Base-by-base conservation (phyloP, 2,329 filamentous ascomycete species). In the Pseudocercospora fuligena region DNA sequence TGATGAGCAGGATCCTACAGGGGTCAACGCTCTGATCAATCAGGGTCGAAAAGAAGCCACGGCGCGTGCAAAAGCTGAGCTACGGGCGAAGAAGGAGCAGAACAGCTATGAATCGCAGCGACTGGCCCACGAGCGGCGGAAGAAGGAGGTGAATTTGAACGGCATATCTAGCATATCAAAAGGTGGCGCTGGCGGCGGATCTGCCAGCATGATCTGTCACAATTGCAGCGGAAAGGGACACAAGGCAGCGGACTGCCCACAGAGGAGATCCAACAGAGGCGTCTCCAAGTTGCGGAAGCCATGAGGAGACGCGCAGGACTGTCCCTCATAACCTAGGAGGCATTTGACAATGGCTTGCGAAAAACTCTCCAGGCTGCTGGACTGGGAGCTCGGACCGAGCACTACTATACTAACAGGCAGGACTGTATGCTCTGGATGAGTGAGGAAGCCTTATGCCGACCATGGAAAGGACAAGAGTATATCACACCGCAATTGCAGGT, bases 141-240 rank as follows among this genome's bases (percentile, higher is more conserved):
- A 88, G 77, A 90, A 89, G 76, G 87, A 90, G 63, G 83, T 92
- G 60, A 89, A 89, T 67, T 79, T 92, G 64, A 90, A 90, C 73
- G 83, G 83, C n/a, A 69, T 73, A 7, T 72, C 66, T 31, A 74
- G 74, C 1, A 87, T 92, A 56, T 91, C 89, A 46, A 77, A 78
- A 47, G 75, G 77, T 69, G 77, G 67, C 33, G 31, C 23, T 3
- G 56, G 67, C 25, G 31, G 29, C 11, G 56, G 60, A 40, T 68
- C 66, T 66, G 75, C 54, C 69, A 67, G 71, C 53, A 78, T 85
- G 57, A 82, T 81, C 51, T 92, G 90, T 75, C 87, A 85, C 77
- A 83, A 80, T 19, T 92, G 90, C 75, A 86, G 87, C 14, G 82
- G 87, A 70, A 80, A 81, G 33, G 89, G 89, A 1, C 90, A 92